Conservation (phyloP, 805 yeast genomes). For the Candida namnaoensis region DNA sequence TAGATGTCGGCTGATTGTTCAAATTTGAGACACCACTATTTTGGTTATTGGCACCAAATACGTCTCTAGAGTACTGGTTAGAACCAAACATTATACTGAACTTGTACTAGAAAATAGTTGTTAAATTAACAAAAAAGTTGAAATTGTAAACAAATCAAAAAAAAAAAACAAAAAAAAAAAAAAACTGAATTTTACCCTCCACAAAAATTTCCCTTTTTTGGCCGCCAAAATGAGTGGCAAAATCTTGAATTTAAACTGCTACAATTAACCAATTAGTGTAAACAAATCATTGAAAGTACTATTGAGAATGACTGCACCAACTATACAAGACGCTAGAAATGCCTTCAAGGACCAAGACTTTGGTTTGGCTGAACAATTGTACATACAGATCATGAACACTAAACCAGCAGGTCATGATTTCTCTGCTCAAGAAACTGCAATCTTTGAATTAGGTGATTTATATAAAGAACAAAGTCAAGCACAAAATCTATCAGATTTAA, state of each 20-base stretch:
- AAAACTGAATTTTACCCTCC: too few species aligned
- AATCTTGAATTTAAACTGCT: too few species aligned
- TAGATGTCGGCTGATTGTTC: conserved; percentile 8
- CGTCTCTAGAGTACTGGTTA: conserved; percentile 13
- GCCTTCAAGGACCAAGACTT: conserved; percentile 41
- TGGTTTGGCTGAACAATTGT: conserved; percentile 51
- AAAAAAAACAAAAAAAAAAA: too few species aligned
- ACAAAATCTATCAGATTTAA: conserved; percentile 48
- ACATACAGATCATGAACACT: conserved; percentile 37
- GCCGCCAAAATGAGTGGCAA: too few species aligned
- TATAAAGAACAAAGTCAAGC: conserved; percentile 44
- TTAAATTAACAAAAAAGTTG: too few species aligned
- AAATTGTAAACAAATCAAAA: too few species aligned
- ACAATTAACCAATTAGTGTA: too few species aligned
- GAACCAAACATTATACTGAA: not conserved
- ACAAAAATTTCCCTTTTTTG: too few species aligned
- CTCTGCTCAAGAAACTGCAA: conserved; percentile 22
- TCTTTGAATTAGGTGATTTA: conserved; percentile 67
- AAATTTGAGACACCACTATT: conserved; percentile 14
- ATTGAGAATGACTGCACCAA: conserved; percentile 10
- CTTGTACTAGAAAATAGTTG: too few species aligned
- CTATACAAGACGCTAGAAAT: conserved; percentile 52
- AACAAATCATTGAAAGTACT: too few species aligned
- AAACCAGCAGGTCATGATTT: conserved; percentile 16
- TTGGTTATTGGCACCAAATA: conserved; percentile 15